phyloP scores from a whole-genome alignment of 768 basidiomycete genomes.

The Pulveroboletus sp. region DNA sequence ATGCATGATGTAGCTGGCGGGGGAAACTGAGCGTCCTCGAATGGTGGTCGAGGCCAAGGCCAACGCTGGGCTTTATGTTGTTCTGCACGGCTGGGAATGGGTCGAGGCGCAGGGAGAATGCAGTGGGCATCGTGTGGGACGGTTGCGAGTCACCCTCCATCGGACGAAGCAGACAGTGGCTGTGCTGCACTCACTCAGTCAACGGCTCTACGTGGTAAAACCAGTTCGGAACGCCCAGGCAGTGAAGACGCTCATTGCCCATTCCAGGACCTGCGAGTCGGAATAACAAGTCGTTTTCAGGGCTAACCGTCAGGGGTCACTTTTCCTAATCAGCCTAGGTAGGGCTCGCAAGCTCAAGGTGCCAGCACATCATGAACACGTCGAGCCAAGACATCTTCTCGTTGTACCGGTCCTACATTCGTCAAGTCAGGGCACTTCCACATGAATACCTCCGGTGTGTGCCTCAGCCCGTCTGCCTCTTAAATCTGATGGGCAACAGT shows the following conservation, averaged over 20 bases:
- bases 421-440: constrained; percentile 41
- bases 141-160: constrained; percentile 3
- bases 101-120: constrained; percentile 1
- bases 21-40: constrained; percentile 13
- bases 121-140: constrained; percentile 8
- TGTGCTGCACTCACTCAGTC: constrained; percentile 1
- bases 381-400: constrained; percentile 18
- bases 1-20: constrained; percentile 11
- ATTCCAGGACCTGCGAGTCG: too few relatives aligned
- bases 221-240: background rate
- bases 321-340: background rate
- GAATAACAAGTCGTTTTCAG: background rate
- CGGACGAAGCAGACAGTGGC: constrained; percentile 9
- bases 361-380: background rate
- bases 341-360: background rate
- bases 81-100: background rate
- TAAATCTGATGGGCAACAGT: constrained; percentile 31
- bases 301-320: background rate
- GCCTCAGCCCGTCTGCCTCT: background rate
- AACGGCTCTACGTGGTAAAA: background rate
- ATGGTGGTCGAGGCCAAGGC: background rate
- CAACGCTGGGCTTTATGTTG: background rate
- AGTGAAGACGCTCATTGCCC: background rate
- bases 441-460: constrained; percentile 44
- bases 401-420: constrained; percentile 38